Conservation (phyloP, 257 asterid species). For the Perilla frutescens region DNA sequence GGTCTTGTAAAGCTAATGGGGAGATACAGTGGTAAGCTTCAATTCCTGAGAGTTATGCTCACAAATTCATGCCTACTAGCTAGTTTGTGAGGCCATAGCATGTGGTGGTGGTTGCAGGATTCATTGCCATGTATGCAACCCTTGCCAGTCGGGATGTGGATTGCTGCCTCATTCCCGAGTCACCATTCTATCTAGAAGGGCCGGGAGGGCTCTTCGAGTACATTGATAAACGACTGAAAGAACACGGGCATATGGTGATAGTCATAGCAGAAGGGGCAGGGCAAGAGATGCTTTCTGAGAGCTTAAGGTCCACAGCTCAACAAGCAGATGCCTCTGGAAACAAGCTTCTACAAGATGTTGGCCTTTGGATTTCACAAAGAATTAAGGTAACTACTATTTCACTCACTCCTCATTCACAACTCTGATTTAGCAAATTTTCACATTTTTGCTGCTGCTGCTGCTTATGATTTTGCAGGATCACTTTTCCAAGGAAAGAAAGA, state of each 20-base stretch:
- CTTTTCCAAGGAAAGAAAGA: constrained; percentile 68
- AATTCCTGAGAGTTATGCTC: background rate
- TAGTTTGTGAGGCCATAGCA: background rate
- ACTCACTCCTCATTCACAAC: background rate
- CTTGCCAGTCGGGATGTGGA: constrained; percentile 96
- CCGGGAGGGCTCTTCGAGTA: constrained; percentile 85
- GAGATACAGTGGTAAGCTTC: constrained; percentile 70
- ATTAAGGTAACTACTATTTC: constrained; percentile 62
- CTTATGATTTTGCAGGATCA: constrained; percentile 54
- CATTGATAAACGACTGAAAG: constrained; percentile 71
- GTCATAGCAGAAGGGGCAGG: constrained; percentile 98
- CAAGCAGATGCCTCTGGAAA: constrained; percentile 80
- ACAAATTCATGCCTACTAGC: background rate
- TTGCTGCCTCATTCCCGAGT: constrained; percentile 94
- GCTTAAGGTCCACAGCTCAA: constrained; percentile 45
- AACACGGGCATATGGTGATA: constrained; percentile 90
- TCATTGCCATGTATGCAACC: constrained; percentile 91
- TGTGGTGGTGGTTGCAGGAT: constrained; percentile 52
- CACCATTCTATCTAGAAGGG: constrained; percentile 89
- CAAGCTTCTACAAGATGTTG: constrained; percentile 81
- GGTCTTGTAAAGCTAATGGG: constrained; percentile 97
- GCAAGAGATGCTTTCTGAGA: constrained; percentile 76
- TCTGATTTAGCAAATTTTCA: background rate
- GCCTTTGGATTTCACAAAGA: constrained; percentile 81
- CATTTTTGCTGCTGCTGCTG: background rate